Conservation (phyloP, 2,329 filamentous ascomycete genomes). For the Thielaviopsis ethacetica region DNA sequence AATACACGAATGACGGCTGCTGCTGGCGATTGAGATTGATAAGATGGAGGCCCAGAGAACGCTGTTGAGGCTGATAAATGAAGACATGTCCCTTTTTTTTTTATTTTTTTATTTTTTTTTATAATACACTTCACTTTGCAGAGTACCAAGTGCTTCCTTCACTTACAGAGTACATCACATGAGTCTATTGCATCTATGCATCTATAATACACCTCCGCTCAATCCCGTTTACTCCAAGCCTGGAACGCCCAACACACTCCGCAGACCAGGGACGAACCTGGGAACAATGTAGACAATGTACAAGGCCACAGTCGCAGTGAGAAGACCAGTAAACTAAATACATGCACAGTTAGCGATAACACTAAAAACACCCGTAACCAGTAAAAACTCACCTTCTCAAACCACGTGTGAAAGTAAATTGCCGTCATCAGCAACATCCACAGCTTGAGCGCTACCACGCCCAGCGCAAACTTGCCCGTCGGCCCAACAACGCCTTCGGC, state of each 20-base stretch:
- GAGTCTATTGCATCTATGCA: too few species aligned
- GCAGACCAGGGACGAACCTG: conserved; percentile 29
- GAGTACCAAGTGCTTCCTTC: too few species aligned
- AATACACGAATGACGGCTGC: too few species aligned
- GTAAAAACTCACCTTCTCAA: conserved; percentile 59
- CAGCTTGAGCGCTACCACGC: conserved; percentile 53
- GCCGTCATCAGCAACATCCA: conserved; percentile 99
- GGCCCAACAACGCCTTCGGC: conserved; percentile 24
- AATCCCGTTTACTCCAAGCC: conserved; percentile 25
- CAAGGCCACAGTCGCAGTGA: conserved; percentile 29
- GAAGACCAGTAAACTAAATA: conserved; percentile 34
- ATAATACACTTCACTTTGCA: too few species aligned
- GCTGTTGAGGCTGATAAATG: too few species aligned
- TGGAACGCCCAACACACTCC: conserved; percentile 31
- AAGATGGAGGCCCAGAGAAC: too few species aligned
- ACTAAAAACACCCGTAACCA: background rate
- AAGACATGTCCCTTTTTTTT: too few species aligned
- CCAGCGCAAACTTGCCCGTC: conserved; percentile 39
- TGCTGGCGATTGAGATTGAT: too few species aligned
- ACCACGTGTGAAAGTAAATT: conserved; percentile 97
- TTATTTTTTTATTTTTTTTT: too few species aligned
- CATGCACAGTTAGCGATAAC: conserved; percentile 16
- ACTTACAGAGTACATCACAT: too few species aligned
- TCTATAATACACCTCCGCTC: too few species aligned
- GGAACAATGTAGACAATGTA: conserved; percentile 37